These are phyloP conservation scores for Cercospora sesami DNA, from an alignment of 2,329 filamentous ascomycete species.

Conservation along the genomic window DNA sequence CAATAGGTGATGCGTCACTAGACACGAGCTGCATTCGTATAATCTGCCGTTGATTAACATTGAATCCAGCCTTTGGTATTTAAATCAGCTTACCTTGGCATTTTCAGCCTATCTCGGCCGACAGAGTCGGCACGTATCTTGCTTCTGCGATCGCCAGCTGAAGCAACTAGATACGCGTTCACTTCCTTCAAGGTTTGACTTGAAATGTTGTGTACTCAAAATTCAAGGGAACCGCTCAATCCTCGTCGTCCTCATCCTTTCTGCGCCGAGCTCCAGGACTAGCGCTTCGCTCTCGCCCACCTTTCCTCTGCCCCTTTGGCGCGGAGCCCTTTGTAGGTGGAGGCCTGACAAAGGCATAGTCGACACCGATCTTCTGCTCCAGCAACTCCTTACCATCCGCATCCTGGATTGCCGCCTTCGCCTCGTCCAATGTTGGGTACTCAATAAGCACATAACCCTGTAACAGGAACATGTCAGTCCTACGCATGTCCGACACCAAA, in stretches of 20 bases:
- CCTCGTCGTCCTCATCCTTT: constrained; percentile 30
- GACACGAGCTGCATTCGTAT: background rate
- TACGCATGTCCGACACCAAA: constrained; percentile 6
- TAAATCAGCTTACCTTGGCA: background rate
- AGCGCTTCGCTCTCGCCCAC: constrained; percentile 44
- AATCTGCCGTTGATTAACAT: background rate
- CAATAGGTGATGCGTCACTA: background rate
- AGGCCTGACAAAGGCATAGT: constrained; percentile 82
- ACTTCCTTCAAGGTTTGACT: background rate
- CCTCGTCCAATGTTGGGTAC: constrained; percentile 75
- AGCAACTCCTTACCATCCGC: constrained; percentile 75
- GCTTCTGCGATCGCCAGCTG: background rate
- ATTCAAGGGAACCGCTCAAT: constrained; percentile 12
- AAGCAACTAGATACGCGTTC: background rate
- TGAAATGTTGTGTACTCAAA: background rate
- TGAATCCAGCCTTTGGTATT: background rate
- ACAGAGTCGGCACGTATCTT: constrained; percentile 8
- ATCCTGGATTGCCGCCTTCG: constrained; percentile 76
- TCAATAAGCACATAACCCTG: constrained; percentile 85
- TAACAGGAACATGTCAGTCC: background rate
- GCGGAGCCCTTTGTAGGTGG: constrained; percentile 59
- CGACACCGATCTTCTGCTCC: constrained; percentile 76
- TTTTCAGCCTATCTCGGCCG: constrained; percentile 9
- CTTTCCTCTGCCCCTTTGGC: constrained; percentile 35
- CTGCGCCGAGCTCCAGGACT: constrained; percentile 44